These are phyloP conservation scores for Acacia confusa DNA, from an alignment of 306 rosid species.

Conservation along the genomic window DNA sequence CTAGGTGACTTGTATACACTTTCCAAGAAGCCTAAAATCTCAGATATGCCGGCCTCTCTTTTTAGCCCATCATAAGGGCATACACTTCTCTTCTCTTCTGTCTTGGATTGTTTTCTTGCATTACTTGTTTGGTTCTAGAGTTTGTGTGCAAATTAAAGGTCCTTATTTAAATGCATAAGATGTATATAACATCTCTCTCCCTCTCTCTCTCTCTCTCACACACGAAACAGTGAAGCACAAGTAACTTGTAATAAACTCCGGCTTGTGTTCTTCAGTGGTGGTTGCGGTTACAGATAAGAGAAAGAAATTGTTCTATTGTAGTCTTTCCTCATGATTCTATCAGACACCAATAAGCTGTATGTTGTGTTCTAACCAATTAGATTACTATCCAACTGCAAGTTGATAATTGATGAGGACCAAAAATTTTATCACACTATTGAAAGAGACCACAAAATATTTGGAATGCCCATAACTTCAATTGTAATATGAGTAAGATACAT, in stretches of 20 bases:
- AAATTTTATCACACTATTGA: conserved; percentile 1
- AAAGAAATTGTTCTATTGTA: background rate
- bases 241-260: conserved; percentile 23
- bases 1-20: conserved; percentile 32
- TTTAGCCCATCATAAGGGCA: conserved; percentile 30
- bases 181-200: conserved; percentile 20
- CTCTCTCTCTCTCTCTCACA: background rate
- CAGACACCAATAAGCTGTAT: background rate
- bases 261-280: conserved; percentile 19
- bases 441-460: background rate
- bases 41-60: conserved; percentile 9
- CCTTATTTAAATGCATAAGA: conserved; percentile 23
- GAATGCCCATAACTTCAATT: background rate
- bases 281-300: background rate
- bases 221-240: conserved; percentile 22
- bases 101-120: conserved; percentile 30
- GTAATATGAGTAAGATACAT: background rate
- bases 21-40: conserved; percentile 29
- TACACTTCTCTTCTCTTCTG: background rate
- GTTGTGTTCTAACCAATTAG: background rate
- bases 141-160: conserved; percentile 34
- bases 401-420: background rate
- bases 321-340: background rate
- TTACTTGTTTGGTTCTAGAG: conserved; percentile 35
- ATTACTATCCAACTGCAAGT: background rate